Evolutionary conservation across 495 filamentous ascomycete species (phyloP), one percentile per base, ranked within the genome.

Genomic region (Tuber indicum): DNA sequence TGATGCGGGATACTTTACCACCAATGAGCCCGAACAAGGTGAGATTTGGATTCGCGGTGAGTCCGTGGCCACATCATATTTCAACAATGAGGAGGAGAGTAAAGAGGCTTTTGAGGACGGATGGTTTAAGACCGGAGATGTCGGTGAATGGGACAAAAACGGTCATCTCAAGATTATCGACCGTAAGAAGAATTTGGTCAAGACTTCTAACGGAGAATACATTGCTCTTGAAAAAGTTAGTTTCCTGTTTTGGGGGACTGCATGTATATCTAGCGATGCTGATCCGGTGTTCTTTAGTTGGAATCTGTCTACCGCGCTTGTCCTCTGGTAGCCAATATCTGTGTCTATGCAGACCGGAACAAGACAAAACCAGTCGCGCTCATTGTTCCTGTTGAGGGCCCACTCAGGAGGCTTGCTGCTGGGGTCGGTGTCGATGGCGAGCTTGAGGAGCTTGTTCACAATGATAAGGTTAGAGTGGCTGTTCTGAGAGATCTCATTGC

Each of bases 161-260:
- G 94, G 94, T 77, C 91, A 97, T 83, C 86, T 98, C 72, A 89
- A 88, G 82, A 92, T 98, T 84, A 97, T 98, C 81, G 94, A 98
- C 85, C 92, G 94, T 82, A 98, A 97, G 92, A 98, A 98, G 91
- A 98, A 98, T 84, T 86, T 98, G 77, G 92, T 97, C 84, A 98
- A 98, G 91, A 99, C 94, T 3, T 87, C 92, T 75, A 93, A 94
- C 83, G 96, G 96, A 82, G 96, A 99, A 87, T 99, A 99, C 85
- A 97, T 99, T 84, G 96, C 96, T 46, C 89, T 99, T 41, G 96
- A 99, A 90, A 99, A 99, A 3, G 58, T 66, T 66, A 2, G 26
- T 26, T 36, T 66, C 58, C 36, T 17, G 26, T 36, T 66, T 66
- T 7, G 2, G 12, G 26, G 58, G 58, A 66, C 14, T 66, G 4